These are phyloP conservation scores for Backusella morwellensis DNA, from an alignment of 192 early-diverging fungal genomes.

Conservation along the genomic window DNA sequence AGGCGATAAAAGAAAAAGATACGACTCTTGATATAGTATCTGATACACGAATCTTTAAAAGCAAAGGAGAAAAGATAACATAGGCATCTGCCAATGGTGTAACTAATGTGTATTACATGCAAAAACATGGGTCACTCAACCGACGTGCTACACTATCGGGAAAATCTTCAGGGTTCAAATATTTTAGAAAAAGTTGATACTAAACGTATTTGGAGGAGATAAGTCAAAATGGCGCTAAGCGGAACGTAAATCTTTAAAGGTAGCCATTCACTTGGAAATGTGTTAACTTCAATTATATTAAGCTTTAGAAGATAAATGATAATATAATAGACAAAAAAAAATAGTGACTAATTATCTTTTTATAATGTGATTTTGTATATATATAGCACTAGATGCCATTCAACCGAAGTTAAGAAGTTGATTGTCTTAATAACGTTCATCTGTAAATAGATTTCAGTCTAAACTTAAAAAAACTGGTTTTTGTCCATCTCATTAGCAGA, in stretches of 20 bases:
- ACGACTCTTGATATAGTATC: neutral
- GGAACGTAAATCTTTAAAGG: neutral
- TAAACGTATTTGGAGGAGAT: neutral
- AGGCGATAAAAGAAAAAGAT: neutral
- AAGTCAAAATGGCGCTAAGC: neutral
- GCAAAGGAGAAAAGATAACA: neutral
- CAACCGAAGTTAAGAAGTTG: neutral
- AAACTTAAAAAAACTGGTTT: neutral
- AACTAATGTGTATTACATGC: neutral
- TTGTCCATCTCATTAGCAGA: neutral
- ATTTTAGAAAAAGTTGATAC: neutral
- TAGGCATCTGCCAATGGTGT: neutral
- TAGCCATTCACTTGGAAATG: neutral
- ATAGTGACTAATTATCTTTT: too few species aligned
- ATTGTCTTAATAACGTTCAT: neutral
- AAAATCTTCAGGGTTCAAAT: neutral
- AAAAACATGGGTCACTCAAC: conserved; percentile 1
- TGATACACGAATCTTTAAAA: neutral
- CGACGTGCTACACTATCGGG: neutral
- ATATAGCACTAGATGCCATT: neutral
- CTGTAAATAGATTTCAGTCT: neutral
- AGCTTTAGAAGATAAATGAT: too few species aligned
- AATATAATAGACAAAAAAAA: too few species aligned
- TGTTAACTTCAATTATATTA: neutral
- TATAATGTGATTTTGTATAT: neutral